Base-by-base conservation (phyloP, 2,329 filamentous ascomycete species). In the Phoma sp. region DNA sequence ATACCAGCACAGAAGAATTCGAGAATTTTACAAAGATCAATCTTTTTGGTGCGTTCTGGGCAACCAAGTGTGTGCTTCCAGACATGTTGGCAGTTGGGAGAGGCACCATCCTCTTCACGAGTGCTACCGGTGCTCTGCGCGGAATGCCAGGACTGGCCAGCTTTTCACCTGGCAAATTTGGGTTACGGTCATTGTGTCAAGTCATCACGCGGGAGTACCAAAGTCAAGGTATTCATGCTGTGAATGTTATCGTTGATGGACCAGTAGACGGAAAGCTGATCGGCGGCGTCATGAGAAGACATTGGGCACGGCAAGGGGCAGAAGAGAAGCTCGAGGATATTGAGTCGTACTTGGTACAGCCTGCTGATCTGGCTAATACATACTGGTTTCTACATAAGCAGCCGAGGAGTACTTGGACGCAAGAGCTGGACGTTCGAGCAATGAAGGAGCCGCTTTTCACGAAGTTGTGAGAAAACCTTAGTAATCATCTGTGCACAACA, bases 1-100 rank as follows among this genome's bases (percentile, higher is more conserved):
- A 64, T 32, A 64, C 60, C 2, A 55, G 53, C 0, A 59, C 59
- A 1, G 56, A 61, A 17, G 60, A 64, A 36, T 64, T 64, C 25
- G 60, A 64, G 46, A 60, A 58, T 30, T 64, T 64, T 32, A 64
- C 60, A 9, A 64, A 64, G 29, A 64, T 64, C 48, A 64, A 64
- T 15, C 56, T 64, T 2, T 58, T 57, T 23, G 60, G 60, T 28
- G 61, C 61, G 7, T 64, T 64, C 20, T 64, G 59, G 59, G 62
- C 59, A n/a, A 46, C 39, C 7, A 64, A 64, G 42, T 55, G 47
- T 20, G 60, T 64, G 20, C 53, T 64, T 20, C 60, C 60, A 14
- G 59, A 55, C 25, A 64, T 64, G 60, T 47, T 64, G 26, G 52
- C 46, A 6, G 59, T 56, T 21, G 38, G 55, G 15, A 60, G 56